Percentiles rank a stretch among this genome's conserved stretches.
These are phyloP conservation scores for Plectosphaerella plurivora DNA, from an alignment of 2,329 filamentous ascomycete species.

Conservation along the genomic window DNA sequence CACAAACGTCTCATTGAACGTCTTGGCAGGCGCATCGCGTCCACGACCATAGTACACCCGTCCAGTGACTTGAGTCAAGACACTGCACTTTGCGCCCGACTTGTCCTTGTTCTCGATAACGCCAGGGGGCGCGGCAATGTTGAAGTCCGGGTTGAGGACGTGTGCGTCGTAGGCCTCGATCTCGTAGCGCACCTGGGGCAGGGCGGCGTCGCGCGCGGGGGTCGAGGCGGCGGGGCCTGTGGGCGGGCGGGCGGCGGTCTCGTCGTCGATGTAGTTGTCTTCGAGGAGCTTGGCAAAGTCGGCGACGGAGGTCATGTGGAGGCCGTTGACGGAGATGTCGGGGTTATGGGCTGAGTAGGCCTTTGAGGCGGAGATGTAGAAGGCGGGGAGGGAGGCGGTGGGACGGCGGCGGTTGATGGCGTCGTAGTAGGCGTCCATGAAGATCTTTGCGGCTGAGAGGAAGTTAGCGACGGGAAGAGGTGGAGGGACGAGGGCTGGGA, in stretches of 20 bases:
- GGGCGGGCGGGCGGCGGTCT: conserved; percentile 1
- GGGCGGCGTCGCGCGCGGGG: conserved; percentile 7
- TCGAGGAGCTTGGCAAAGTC: conserved; percentile 67
- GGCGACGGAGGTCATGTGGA: conserved; percentile 54
- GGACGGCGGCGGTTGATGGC: conserved; percentile 66
- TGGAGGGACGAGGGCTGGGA: background rate
- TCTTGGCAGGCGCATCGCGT: conserved; percentile 57
- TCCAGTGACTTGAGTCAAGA: conserved; percentile 71
- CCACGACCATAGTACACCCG: conserved; percentile 64
- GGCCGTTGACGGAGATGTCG: conserved; percentile 78
- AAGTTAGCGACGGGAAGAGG: conserved; percentile 2
- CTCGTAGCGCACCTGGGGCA: conserved; percentile 60
- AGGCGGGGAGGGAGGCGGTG: conserved; percentile 57
- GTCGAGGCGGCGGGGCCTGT: background rate
- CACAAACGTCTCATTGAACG: conserved; percentile 77
- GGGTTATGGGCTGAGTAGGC: conserved; percentile 48
- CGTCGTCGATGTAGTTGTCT: conserved; percentile 36
- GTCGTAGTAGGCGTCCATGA: conserved; percentile 71
- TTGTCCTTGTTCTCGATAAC: conserved; percentile 33
- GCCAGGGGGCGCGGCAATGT: conserved; percentile 47
- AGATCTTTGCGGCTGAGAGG: conserved; percentile 60
- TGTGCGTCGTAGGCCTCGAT: conserved; percentile 74
- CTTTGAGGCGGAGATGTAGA: conserved; percentile 61
- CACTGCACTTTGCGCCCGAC: conserved; percentile 56
- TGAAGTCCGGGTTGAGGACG: conserved; percentile 66